Conservation (phyloP, 805 yeast genomes). For the Ogataea kodamae region DNA sequence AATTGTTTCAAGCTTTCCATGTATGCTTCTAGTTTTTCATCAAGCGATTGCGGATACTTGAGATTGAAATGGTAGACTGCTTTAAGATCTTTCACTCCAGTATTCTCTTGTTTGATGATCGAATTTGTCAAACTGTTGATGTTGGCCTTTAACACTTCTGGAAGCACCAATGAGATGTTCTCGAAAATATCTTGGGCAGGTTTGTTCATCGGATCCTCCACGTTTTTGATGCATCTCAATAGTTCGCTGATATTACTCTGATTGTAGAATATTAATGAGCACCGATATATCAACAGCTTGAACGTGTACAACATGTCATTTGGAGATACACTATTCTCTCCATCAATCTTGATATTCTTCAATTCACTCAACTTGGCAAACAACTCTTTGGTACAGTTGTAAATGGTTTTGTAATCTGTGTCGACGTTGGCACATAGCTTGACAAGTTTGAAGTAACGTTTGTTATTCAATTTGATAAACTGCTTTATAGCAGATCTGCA, state of each 20-base stretch:
- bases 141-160: slow-evolving; percentile 62
- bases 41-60: slow-evolving; percentile 46
- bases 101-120: slow-evolving; percentile 4
- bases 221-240: slow-evolving; percentile 42
- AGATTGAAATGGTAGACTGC: slow-evolving; percentile 58
- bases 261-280: slow-evolving; percentile 61
- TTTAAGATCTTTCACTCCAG: slow-evolving; percentile 43
- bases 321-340: slow-evolving; percentile 36
- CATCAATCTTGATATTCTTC: slow-evolving; percentile 39
- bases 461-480: slow-evolving; percentile 53
- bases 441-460: slow-evolving; percentile 55
- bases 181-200: slow-evolving; percentile 54
- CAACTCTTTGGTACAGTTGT: slow-evolving; percentile 62
- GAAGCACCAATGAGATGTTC: slow-evolving; percentile 55
- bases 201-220: slow-evolving; percentile 26
- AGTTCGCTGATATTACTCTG: slow-evolving; percentile 57
- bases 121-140: slow-evolving; percentile 44
- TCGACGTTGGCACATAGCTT: slow-evolving; percentile 51
- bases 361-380: slow-evolving; percentile 51
- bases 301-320: slow-evolving; percentile 51
- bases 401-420: slow-evolving; percentile 57
- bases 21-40: slow-evolving; percentile 39
- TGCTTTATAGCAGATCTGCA: slow-evolving; percentile 49
- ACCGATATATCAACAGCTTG: slow-evolving; percentile 56
- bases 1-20: slow-evolving; percentile 42